phyloP scores from a whole-genome alignment of 108 stramenopile genomes.

The Cyclotella sp. region DNA sequence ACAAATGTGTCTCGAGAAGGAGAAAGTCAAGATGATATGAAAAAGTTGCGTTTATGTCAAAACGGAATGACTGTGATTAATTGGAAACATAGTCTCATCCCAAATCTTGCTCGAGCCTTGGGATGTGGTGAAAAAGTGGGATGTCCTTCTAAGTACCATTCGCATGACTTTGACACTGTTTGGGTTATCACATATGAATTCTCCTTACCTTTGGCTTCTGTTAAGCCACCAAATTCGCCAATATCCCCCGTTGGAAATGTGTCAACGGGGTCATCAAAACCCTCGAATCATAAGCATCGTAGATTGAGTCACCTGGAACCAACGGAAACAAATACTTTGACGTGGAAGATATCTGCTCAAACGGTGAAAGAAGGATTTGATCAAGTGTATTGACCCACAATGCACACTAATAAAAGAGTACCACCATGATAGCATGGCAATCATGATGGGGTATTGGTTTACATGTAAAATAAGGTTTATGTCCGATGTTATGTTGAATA shows the following conservation, averaged over 20 bases:
- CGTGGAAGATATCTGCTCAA: slow-evolving; percentile 44
- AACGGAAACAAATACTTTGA: background rate
- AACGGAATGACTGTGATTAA: slow-evolving; percentile 48
- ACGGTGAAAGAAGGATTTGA: slow-evolving; percentile 48
- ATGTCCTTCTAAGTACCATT: slow-evolving; percentile 45
- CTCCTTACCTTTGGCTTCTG: slow-evolving; percentile 12
- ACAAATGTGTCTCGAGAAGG: background rate
- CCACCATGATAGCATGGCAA: background rate
- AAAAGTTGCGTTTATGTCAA: slow-evolving; percentile 16
- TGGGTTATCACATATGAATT: slow-evolving; percentile 53
- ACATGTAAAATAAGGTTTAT: too few species aligned
- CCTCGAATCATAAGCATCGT: slow-evolving; percentile 3
- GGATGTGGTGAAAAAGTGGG: slow-evolving; percentile 44
- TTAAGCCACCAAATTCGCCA: background rate
- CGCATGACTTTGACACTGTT: slow-evolving; percentile 50
- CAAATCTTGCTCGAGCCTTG: slow-evolving; percentile 36
- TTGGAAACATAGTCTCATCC: slow-evolving; percentile 56
- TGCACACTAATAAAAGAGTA: background rate
- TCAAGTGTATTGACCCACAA: slow-evolving; percentile 3
- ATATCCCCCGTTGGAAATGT: background rate
- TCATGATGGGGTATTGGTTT: too few species aligned
- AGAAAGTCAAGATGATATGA: background rate
- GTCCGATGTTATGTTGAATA: too few species aligned
- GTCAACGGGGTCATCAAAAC: background rate
- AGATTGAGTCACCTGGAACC: background rate